phyloP scores from a whole-genome alignment of 2,329 filamentous ascomycete species.

The Pestalotiopsis sp. region DNA sequence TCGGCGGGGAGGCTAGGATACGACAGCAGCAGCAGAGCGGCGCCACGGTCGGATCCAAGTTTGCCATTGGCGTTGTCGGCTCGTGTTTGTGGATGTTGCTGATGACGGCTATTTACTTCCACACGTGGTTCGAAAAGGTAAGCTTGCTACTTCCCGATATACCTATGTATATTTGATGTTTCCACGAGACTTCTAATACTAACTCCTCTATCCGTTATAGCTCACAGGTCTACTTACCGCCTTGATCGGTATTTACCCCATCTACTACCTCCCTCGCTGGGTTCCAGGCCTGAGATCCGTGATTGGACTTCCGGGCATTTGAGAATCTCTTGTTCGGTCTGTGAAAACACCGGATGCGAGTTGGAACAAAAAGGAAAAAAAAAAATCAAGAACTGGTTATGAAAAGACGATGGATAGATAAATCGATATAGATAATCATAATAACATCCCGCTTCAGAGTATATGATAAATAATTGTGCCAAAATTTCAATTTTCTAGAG shows the following conservation, averaged over 20 bases:
- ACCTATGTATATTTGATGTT: background rate
- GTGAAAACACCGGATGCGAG: background rate
- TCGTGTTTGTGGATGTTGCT: slow-evolving; percentile 94
- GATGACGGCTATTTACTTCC: slow-evolving; percentile 98
- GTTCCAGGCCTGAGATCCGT: slow-evolving; percentile 24
- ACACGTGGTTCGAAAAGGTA: slow-evolving; percentile 98
- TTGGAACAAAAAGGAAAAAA: background rate
- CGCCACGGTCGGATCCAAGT: slow-evolving; percentile 53
- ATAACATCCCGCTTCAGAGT: background rate
- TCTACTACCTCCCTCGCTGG: slow-evolving; percentile 29
- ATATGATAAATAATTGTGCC: background rate
- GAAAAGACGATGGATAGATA: background rate
- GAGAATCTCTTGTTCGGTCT: background rate
- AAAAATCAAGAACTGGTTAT: background rate
- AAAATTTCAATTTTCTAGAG: too few relatives aligned
- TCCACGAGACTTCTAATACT: background rate
- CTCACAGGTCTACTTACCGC: slow-evolving; percentile 47
- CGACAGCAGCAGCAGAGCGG: slow-evolving; percentile 31
- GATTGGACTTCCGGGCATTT: slow-evolving; percentile 29
- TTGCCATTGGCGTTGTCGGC: slow-evolving; percentile 65
- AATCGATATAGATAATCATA: background rate
- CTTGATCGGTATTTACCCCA: slow-evolving; percentile 23
- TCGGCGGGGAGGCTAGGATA: slow-evolving; percentile 12
- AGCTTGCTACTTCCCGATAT: slow-evolving; percentile 26
- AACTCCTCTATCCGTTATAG: slow-evolving; percentile 29